Evolutionary conservation across 306 rosid genomes (phyloP).

Genomic region (Rosa rugosa): DNA sequence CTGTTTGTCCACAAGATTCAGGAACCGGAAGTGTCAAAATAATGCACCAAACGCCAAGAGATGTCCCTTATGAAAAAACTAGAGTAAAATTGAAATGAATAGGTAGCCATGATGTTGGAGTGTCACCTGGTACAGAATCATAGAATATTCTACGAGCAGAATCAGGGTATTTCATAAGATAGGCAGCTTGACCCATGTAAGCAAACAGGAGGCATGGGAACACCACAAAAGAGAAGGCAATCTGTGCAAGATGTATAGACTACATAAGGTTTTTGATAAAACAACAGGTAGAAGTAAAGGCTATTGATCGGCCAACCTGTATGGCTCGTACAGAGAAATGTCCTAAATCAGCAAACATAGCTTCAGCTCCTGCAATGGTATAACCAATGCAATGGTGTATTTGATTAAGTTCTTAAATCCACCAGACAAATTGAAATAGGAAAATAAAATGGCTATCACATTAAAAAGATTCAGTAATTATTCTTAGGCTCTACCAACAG

Average conservation of each 20-base stretch:
- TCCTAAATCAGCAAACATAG: conserved; percentile 98
- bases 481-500: neutral
- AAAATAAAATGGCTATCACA: conserved; percentile 2
- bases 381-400: conserved; percentile 1
- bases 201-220: conserved; percentile 95
- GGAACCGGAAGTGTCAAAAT: conserved; percentile 19
- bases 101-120: conserved; percentile 25
- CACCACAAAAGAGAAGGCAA: conserved; percentile 83
- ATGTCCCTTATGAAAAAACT: conserved; percentile 12
- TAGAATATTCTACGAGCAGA: conserved; percentile 61
- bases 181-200: conserved; percentile 98
- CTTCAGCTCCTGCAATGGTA: conserved; percentile 84
- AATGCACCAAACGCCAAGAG: conserved; percentile 11
- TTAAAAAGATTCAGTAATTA: neutral
- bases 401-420: neutral
- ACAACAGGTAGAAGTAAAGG: conserved; percentile 19
- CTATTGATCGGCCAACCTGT: conserved; percentile 53
- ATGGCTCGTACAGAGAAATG: conserved; percentile 84
- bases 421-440: neutral
- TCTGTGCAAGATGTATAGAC: conserved; percentile 43
- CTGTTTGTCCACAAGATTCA: conserved; percentile 52
- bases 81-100: conserved; percentile 4
- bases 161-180: conserved; percentile 54
- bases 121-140: conserved; percentile 86
- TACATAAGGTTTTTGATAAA: conserved; percentile 7